A percentile compares a stretch with the other conserved stretches of the same genome.
Conservation (phyloP, 2,329 filamentous ascomycete species). For the Beauveria sp. region DNA sequence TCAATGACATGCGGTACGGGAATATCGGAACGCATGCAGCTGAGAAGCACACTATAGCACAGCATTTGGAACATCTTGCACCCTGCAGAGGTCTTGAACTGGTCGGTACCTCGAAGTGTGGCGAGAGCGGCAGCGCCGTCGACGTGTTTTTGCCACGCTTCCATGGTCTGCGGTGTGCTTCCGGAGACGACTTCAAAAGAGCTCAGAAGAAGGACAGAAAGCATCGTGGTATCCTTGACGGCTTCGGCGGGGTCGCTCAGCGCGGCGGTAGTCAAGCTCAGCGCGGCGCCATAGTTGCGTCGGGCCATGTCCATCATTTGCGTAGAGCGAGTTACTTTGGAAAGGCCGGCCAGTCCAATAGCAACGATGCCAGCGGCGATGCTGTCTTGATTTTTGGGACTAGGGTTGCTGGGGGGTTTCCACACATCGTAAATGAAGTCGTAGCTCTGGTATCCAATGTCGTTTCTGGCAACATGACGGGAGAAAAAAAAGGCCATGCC, state of each 20-base stretch:
- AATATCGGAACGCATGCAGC: constrained; percentile 41
- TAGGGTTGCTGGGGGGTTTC: constrained; percentile 32
- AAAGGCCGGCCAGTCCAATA: constrained; percentile 45
- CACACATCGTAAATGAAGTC: constrained; percentile 46
- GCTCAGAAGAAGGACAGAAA: constrained; percentile 45
- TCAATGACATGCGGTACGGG: constrained; percentile 41
- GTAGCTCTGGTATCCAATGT: constrained; percentile 41
- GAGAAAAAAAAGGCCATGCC: constrained; percentile 44
- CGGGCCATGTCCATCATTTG: constrained; percentile 39
- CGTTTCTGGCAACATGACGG: constrained; percentile 39
- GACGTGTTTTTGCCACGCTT: constrained; percentile 46
- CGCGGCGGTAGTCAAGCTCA: constrained; percentile 42
- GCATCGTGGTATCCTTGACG: constrained; percentile 43
- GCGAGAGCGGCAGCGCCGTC: constrained; percentile 44
- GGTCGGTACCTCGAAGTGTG: constrained; percentile 38
- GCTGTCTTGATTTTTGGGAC: constrained; percentile 31
- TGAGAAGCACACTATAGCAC: constrained; percentile 42
- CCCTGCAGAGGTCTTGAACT: constrained; percentile 38
- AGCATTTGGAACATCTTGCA: constrained; percentile 47
- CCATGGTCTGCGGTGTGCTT: constrained; percentile 35
- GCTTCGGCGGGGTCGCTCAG: constrained; percentile 36
- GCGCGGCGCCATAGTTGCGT: constrained; percentile 42
- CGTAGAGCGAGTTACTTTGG: constrained; percentile 34
- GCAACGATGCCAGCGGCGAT: constrained; percentile 46
- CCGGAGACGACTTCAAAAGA: constrained; percentile 48